A percentile compares a stretch with the other conserved stretches of the same genome.
Evolutionary conservation across 2,329 filamentous ascomycete species (phyloP).

Genomic region (Colletotrichum eremochloae): DNA sequence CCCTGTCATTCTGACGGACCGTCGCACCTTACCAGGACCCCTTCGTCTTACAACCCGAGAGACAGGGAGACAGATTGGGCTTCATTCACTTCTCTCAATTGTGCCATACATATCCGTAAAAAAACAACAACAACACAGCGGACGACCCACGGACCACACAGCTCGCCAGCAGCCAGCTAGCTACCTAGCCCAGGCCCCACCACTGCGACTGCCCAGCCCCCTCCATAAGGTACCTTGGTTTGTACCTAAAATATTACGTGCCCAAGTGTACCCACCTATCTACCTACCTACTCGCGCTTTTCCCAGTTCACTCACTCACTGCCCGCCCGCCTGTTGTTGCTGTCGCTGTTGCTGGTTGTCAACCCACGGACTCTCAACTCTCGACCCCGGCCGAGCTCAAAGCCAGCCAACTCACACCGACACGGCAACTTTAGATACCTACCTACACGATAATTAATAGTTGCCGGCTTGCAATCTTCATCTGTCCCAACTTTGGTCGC

Average conservation of each 20-base stretch:
- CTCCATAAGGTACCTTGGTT: constrained; percentile 1
- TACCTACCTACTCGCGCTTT: background rate
- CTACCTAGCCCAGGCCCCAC: background rate
- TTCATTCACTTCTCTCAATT: constrained; percentile 18
- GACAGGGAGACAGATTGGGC: constrained; percentile 12
- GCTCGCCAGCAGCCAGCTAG: background rate
- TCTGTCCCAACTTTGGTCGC: constrained; percentile 25
- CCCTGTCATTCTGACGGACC: background rate
- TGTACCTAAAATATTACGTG: background rate
- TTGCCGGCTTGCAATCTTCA: constrained; percentile 31
- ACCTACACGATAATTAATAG: constrained; percentile 16
- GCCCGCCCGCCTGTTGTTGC: background rate
- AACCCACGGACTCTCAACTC: constrained; percentile 25
- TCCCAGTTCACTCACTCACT: background rate
- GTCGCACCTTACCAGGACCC: constrained; percentile 19
- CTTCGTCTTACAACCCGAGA: constrained; percentile 20
- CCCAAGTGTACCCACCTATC: background rate
- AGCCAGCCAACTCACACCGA: constrained; percentile 42
- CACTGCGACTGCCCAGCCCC: constrained; percentile 4
- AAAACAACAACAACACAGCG: constrained; percentile 24
- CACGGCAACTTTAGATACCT: constrained; percentile 10
- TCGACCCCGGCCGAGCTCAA: constrained; percentile 37
- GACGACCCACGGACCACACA: constrained; percentile 29
- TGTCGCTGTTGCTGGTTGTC: background rate
- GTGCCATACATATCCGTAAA: constrained; percentile 13